Evolutionary conservation across 2,329 filamentous ascomycete species (phyloP).

Genomic region (Clarireedia hainanense): DNA sequence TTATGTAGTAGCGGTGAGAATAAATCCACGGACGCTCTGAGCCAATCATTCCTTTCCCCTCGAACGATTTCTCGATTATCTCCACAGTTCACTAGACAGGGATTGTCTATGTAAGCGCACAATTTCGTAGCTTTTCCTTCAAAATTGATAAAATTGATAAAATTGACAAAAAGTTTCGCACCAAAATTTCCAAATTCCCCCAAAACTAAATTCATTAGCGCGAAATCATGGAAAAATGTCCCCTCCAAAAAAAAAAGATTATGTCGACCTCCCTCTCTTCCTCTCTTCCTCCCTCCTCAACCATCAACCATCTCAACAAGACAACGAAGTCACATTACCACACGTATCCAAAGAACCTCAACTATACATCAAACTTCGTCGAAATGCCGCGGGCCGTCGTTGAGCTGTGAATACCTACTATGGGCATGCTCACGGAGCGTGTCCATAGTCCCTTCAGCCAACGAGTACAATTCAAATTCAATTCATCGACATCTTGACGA

Average conservation of each 20-base stretch:
- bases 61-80: background rate
- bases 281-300: slow-evolving; percentile 18
- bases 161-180: background rate
- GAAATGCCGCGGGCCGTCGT: slow-evolving; percentile 73
- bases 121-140: background rate
- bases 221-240: background rate
- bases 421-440: slow-evolving; percentile 50
- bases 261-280: slow-evolving; percentile 6
- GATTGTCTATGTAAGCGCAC: background rate
- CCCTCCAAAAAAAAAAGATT: slow-evolving; percentile 17
- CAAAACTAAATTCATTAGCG: background rate
- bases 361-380: slow-evolving; percentile 49
- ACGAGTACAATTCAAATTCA: slow-evolving; percentile 48
- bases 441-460: slow-evolving; percentile 80
- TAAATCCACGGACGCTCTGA: background rate
- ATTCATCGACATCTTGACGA: slow-evolving; percentile 52
- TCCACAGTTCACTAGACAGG: background rate
- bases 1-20: background rate
- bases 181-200: background rate
- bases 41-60: background rate
- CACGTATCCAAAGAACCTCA: slow-evolving; percentile 25
- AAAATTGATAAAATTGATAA: background rate
- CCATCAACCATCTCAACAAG: slow-evolving; percentile 33
- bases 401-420: slow-evolving; percentile 90
- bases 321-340: slow-evolving; percentile 59